Evolutionary conservation across 345 rosid genomes (phyloP).

Genomic region (Syzygium jambos): DNA sequence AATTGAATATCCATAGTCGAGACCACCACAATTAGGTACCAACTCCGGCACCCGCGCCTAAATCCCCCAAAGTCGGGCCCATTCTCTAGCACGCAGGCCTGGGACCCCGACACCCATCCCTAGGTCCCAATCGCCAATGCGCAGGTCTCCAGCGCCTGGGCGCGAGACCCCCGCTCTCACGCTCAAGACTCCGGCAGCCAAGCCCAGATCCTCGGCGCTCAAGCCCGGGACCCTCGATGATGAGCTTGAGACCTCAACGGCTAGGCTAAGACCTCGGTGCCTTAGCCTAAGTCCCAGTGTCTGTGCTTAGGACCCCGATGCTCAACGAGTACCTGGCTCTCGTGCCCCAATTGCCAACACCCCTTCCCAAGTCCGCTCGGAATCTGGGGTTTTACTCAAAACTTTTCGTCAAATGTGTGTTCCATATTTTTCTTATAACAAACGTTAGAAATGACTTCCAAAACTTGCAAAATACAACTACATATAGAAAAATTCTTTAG

Average conservation of each 20-base stretch:
- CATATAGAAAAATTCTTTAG: background rate
- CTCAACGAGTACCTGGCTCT: background rate
- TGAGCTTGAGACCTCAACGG: background rate
- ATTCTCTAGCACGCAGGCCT: background rate
- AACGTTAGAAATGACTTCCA: background rate
- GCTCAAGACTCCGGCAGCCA: accelerated
- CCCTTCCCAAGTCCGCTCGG: background rate
- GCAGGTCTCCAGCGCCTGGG: background rate
- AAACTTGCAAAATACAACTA: background rate
- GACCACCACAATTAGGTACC: background rate
- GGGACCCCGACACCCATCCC: background rate
- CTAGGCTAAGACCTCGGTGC: background rate
- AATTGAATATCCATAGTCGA: too few relatives aligned
- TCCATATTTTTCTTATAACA: background rate
- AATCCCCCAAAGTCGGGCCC: background rate
- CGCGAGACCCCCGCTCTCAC: background rate
- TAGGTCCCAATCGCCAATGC: background rate
- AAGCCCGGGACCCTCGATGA: background rate
- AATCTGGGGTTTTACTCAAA: background rate
- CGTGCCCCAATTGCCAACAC: background rate
- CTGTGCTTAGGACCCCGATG: background rate
- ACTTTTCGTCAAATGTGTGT: background rate
- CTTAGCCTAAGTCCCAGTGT: background rate
- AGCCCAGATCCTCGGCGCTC: accelerated
- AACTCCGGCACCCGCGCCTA: accelerated